Evolutionary conservation across 2,329 filamentous ascomycete species (phyloP).

Genomic region (Cercospora zeina): DNA sequence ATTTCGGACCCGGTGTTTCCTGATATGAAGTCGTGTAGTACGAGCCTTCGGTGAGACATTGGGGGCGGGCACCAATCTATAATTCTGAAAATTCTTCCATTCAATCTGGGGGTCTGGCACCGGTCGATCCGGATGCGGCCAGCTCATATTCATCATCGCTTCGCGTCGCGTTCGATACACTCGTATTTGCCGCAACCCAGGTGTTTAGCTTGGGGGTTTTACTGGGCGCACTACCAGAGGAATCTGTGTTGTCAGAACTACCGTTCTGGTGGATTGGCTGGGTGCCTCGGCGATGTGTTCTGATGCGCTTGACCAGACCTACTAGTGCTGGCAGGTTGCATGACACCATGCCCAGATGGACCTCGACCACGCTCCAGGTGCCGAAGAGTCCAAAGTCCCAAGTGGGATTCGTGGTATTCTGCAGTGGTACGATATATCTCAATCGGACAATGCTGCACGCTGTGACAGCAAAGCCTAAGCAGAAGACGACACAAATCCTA

Average conservation of each 20-base stretch:
- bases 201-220: constrained; percentile 5
- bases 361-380: constrained; percentile 18
- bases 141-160: constrained; percentile 7
- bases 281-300: neutral
- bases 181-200: neutral
- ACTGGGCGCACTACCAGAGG: neutral
- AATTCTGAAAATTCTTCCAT: neutral
- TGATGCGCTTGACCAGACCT: constrained; percentile 20
- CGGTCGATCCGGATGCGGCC: neutral
- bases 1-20: neutral
- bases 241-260: neutral
- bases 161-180: neutral
- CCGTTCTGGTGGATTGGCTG: neutral
- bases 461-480: constrained; percentile 23
- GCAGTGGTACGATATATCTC: constrained; percentile 17
- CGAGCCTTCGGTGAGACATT: neutral
- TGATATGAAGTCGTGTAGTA: neutral
- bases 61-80: neutral
- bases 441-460: constrained; percentile 23
- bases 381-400: constrained; percentile 23
- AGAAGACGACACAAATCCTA: constrained; percentile 21
- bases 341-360: constrained; percentile 19
- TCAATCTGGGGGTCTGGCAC: neutral
- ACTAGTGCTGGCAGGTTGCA: constrained; percentile 23
- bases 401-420: constrained; percentile 20